These are phyloP conservation scores for Phytophthora macrochlamydospora DNA, from an alignment of 352 stramenopile genomes.

Conservation along the genomic window DNA sequence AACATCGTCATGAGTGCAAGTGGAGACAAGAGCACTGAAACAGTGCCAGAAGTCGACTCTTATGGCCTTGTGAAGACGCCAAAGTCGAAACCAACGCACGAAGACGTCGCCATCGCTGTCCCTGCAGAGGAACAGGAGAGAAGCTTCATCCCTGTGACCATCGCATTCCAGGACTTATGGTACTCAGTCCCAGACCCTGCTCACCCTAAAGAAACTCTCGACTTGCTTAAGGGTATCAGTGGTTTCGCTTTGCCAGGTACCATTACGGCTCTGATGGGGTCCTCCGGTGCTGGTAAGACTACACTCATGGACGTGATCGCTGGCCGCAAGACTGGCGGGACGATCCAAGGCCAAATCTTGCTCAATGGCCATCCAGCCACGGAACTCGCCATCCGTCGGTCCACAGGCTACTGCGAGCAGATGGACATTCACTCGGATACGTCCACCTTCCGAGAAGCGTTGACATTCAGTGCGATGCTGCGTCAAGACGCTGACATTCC, in stretches of 20 bases:
- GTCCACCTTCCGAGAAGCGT: constrained; percentile 75
- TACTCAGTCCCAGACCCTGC: constrained; percentile 40
- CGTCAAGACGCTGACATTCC: constrained; percentile 17
- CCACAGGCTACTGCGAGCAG: constrained; percentile 63
- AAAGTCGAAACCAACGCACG: background rate
- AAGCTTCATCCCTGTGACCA: constrained; percentile 35
- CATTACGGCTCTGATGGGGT: constrained; percentile 67
- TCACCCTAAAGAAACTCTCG: constrained; percentile 36
- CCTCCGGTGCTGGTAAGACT: constrained; percentile 56
- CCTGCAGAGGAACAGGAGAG: background rate
- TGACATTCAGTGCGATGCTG: constrained; percentile 25
- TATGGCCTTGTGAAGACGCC: constrained; percentile 24
- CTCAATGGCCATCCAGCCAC: constrained; percentile 20
- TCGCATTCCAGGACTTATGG: constrained; percentile 47
- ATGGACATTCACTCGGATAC: constrained; percentile 85
- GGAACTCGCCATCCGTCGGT: constrained; percentile 30
- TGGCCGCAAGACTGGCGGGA: constrained; percentile 21
- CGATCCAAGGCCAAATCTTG: constrained; percentile 14
- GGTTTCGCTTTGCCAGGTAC: constrained; percentile 51
- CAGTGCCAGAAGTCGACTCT: background rate
- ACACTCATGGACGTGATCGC: constrained; percentile 26
- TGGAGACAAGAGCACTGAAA: background rate
- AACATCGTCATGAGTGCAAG: background rate
- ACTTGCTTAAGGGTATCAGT: constrained; percentile 77
- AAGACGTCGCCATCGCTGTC: background rate